Evolutionary conservation across 2,329 filamentous ascomycete genomes (phyloP).

Genomic region (Fusarium poae): DNA sequence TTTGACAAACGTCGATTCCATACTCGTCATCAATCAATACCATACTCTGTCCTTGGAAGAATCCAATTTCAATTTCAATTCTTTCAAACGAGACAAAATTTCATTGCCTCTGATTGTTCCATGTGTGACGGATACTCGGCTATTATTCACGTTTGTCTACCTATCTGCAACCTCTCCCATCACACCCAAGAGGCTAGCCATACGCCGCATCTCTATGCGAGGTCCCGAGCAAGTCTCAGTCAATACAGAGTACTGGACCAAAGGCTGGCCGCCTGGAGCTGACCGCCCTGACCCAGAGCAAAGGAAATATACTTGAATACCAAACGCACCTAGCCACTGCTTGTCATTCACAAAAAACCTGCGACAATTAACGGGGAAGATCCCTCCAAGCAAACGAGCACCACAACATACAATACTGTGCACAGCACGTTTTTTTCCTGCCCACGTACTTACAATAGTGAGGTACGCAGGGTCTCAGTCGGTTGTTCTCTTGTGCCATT

Average conservation of each 20-base stretch:
- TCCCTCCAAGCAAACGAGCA: constrained; percentile 20
- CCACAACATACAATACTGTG: constrained; percentile 3
- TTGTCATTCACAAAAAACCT: background rate
- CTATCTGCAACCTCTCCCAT: constrained; percentile 34
- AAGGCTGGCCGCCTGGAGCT: constrained; percentile 38
- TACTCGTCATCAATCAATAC: constrained; percentile 25
- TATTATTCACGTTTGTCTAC: constrained; percentile 27
- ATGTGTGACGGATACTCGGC: constrained; percentile 27
- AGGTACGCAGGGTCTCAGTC: constrained; percentile 39
- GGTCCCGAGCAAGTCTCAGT: constrained; percentile 41
- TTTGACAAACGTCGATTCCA: constrained; percentile 11
- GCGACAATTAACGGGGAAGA: constrained; percentile 9
- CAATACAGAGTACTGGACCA: constrained; percentile 32
- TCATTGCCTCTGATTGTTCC: constrained; percentile 17
- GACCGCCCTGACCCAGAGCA: constrained; percentile 34
- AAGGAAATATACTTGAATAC: constrained; percentile 15
- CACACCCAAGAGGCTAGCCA: constrained; percentile 34
- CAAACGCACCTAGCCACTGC: constrained; percentile 14
- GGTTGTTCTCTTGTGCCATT: constrained; percentile 36
- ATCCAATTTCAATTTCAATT: constrained; percentile 7
- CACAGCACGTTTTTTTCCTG: background rate
- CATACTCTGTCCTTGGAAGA: constrained; percentile 4
- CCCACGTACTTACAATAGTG: background rate
- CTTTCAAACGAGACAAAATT: constrained; percentile 15
- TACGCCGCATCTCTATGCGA: constrained; percentile 43